Conservation (phyloP, 345 rosid species). For the Populus deltoides region DNA sequence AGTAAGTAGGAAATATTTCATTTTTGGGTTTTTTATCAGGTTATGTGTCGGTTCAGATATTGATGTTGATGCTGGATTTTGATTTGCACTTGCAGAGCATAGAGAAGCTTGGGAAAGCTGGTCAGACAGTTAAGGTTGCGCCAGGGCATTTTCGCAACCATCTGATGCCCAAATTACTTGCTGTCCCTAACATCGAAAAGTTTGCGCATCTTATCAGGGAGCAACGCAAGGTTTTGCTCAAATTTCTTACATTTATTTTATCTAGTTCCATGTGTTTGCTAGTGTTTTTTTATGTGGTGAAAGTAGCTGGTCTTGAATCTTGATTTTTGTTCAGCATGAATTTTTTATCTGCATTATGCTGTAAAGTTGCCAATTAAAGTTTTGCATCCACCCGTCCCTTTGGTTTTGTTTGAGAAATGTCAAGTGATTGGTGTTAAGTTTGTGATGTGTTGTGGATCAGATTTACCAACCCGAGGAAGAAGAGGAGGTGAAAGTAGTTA, state of each 20-base stretch:
- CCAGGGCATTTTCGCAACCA: conserved; percentile 92
- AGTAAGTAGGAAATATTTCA: conserved; percentile 32
- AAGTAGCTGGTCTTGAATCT: background rate
- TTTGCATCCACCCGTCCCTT: background rate
- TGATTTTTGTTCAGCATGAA: background rate
- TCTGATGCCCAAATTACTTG: conserved; percentile 91
- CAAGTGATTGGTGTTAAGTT: background rate
- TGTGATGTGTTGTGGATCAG: conserved; percentile 29
- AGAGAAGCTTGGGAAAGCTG: conserved; percentile 94
- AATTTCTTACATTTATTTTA: too few species aligned
- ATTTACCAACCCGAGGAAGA: conserved; percentile 66
- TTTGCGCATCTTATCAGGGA: conserved; percentile 79
- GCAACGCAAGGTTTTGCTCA: conserved; percentile 67
- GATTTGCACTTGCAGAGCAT: conserved; percentile 42
- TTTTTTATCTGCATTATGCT: background rate
- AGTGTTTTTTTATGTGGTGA: too few species aligned
- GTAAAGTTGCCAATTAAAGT: background rate
- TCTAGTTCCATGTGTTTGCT: too few species aligned
- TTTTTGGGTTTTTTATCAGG: background rate
- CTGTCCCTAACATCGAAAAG: conserved; percentile 90
- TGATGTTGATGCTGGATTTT: background rate
- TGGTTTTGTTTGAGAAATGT: background rate
- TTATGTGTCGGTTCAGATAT: background rate
- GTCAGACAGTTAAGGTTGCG: conserved; percentile 88
- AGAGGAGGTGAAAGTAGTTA: conserved; percentile 68